Percentiles rank a stretch among this genome's conserved stretches.
Conservation (phyloP, 2,329 filamentous ascomycete species). For the Reticulascus tulasneorum region DNA sequence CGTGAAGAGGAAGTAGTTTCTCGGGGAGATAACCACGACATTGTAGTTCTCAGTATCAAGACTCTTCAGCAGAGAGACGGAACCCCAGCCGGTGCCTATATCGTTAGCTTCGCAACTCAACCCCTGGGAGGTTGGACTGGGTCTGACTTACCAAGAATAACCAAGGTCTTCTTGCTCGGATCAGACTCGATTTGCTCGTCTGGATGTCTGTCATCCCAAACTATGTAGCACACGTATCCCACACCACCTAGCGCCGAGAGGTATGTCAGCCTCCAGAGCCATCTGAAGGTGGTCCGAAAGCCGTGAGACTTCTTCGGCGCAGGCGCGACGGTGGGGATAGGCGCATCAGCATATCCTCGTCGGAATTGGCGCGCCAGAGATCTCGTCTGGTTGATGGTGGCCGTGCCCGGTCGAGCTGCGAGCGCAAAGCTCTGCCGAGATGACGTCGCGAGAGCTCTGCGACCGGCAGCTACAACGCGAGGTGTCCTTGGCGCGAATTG, state of each 20-base stretch:
- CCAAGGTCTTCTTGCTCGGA: slow-evolving; percentile 91
- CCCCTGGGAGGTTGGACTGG: neutral
- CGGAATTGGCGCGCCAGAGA: slow-evolving; percentile 35
- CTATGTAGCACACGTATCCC: slow-evolving; percentile 71
- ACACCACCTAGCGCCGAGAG: slow-evolving; percentile 66
- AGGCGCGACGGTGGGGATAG: too few species aligned
- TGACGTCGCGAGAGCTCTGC: slow-evolving; percentile 29
- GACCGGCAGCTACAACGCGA: slow-evolving; percentile 20
- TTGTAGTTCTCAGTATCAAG: slow-evolving; percentile 99
- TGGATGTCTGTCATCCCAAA: slow-evolving; percentile 81
- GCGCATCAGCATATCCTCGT: slow-evolving; percentile 46
- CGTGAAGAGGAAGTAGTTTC: slow-evolving; percentile 99
- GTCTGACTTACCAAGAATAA: slow-evolving; percentile 71
- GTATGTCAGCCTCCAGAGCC: slow-evolving; percentile 80
- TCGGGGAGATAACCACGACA: slow-evolving; percentile 92
- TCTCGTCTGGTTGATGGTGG: slow-evolving; percentile 12
- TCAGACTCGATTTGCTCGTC: slow-evolving; percentile 74
- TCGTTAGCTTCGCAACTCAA: slow-evolving; percentile 12
- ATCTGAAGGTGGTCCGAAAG: slow-evolving; percentile 67
- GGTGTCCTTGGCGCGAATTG: slow-evolving; percentile 20
- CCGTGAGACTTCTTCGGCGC: slow-evolving; percentile 50
- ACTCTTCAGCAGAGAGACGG: slow-evolving; percentile 95
- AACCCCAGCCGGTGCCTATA: slow-evolving; percentile 91
- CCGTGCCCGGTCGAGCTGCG: slow-evolving; percentile 9
- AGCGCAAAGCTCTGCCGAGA: slow-evolving; percentile 16